These are phyloP conservation scores for Schwanniomyces etchellsii DNA, from an alignment of 1,139 yeast species.

Conservation along the genomic window DNA sequence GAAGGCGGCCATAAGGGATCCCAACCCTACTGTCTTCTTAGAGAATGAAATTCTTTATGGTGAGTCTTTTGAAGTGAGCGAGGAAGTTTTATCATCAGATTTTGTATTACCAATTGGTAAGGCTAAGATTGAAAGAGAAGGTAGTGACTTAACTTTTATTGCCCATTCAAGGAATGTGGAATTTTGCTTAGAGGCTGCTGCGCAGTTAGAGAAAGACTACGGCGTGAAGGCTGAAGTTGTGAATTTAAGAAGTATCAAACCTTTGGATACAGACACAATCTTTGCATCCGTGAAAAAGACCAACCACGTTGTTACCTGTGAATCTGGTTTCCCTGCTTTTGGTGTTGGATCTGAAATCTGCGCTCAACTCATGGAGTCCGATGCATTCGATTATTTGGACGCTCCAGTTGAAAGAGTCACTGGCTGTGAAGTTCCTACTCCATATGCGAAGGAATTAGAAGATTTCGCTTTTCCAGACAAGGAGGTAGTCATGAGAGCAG, in stretches of 20 bases:
- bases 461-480: conserved; percentile 98
- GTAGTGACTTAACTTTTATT: conserved; percentile 84
- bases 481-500: conserved; percentile 85
- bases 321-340: conserved; percentile 96
- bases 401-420: conserved; percentile 99
- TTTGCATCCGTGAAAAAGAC: conserved; percentile 92
- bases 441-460: conserved; percentile 94
- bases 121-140: conserved; percentile 92
- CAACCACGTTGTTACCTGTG: conserved; percentile 92
- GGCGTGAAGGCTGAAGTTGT: conserved; percentile 91
- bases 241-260: conserved; percentile 95
- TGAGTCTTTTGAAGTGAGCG: conserved; percentile 83
- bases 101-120: conserved; percentile 89
- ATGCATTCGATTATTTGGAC: conserved; percentile 96
- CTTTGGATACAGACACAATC: conserved; percentile 85
- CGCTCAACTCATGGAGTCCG: conserved; percentile 98
- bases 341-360: conserved; percentile 98
- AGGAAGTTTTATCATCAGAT: conserved; percentile 84
- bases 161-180: conserved; percentile 89
- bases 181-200: conserved; percentile 87
- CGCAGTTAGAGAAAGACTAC: conserved; percentile 71
- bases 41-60: conserved; percentile 96
- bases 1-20: conserved; percentile 96
- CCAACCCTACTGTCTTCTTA: conserved; percentile 93
- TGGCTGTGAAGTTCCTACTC: conserved; percentile 99